A percentile compares a stretch with the other conserved stretches of the same genome.
phyloP scores from a whole-genome alignment of 1,284 basidiomycete genomes.

The Microbotryomycetes sp. region DNA sequence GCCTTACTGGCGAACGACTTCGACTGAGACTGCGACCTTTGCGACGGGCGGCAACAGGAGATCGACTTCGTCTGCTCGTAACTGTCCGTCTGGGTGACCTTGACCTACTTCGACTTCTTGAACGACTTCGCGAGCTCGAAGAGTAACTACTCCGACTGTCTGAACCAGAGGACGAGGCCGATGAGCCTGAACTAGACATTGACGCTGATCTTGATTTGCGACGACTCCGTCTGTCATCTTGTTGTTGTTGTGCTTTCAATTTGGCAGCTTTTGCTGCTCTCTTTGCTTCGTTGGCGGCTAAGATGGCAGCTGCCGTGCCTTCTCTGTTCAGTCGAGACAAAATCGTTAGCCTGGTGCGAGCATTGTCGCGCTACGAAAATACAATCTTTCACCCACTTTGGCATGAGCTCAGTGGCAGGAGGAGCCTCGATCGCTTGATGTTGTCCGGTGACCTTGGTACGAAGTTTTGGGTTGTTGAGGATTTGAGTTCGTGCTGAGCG shows the following conservation, averaged over 20 bases:
- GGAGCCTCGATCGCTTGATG: neutral
- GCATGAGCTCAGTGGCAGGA: neutral
- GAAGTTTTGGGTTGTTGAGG: constrained; percentile 30
- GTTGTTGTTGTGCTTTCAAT: neutral
- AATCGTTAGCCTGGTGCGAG: neutral
- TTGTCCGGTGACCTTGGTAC: constrained; percentile 9
- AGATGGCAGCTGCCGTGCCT: constrained; percentile 29
- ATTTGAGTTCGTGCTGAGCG: constrained; percentile 24
- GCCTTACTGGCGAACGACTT: neutral
- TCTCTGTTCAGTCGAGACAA: constrained; percentile 7
- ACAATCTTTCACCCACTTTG: neutral
- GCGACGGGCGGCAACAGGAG: neutral
- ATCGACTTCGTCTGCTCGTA: neutral
- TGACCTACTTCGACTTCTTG: constrained; percentile 4
- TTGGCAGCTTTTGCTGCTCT: constrained; percentile 12
- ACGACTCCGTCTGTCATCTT: constrained; percentile 2
- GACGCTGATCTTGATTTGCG: constrained; percentile 8
- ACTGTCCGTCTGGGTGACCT: constrained; percentile 7
- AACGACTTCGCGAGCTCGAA: neutral
- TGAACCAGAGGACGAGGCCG: neutral
- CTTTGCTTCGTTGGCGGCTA: constrained; percentile 30
- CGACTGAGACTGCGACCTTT: neutral
- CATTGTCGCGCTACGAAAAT: neutral
- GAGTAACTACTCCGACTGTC: neutral
- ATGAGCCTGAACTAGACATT: neutral